Conservation (phyloP, 495 filamentous ascomycete species). For the Penicillium salamii region DNA sequence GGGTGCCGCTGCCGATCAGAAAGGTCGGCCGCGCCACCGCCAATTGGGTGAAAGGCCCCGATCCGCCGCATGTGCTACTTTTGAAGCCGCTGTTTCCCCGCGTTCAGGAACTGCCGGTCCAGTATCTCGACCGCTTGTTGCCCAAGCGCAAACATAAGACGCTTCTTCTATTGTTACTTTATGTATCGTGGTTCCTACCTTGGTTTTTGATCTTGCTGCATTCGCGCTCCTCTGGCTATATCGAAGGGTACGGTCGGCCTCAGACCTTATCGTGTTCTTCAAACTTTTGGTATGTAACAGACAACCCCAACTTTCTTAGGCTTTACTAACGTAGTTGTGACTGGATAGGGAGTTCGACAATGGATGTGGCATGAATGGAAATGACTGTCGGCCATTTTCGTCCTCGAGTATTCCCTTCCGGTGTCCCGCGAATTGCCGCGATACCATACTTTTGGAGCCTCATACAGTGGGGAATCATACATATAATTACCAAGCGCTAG, state of each 20-base stretch:
- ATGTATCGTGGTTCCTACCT: constrained; percentile 67
- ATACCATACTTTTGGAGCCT: constrained; percentile 64
- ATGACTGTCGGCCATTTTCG: constrained; percentile 76
- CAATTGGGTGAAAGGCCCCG: constrained; percentile 70
- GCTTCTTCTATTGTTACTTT: constrained; percentile 56
- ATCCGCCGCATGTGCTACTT: constrained; percentile 58
- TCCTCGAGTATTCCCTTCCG: constrained; percentile 68
- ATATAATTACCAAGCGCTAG: constrained; percentile 64
- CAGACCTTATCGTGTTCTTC: constrained; percentile 65
- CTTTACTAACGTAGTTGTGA: not conserved
- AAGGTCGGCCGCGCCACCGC: constrained; percentile 47
- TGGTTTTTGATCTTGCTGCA: constrained; percentile 67
- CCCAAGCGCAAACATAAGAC: constrained; percentile 63
- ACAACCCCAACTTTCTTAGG: not conserved
- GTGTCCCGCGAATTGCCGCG: constrained; percentile 74
- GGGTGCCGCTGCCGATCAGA: constrained; percentile 50
- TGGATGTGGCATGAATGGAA: constrained; percentile 74
- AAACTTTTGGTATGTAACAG: constrained; percentile 49
- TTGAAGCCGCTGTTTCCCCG: constrained; percentile 68
- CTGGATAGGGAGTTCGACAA: constrained; percentile 62
- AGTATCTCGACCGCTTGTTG: constrained; percentile 57
- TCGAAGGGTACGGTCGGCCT: constrained; percentile 67
- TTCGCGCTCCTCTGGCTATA: constrained; percentile 59
- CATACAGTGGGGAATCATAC: constrained; percentile 72
- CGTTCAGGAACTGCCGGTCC: constrained; percentile 66